Conservation (phyloP, 2,329 filamentous ascomycete species). For the Beauveria caledonica region DNA sequence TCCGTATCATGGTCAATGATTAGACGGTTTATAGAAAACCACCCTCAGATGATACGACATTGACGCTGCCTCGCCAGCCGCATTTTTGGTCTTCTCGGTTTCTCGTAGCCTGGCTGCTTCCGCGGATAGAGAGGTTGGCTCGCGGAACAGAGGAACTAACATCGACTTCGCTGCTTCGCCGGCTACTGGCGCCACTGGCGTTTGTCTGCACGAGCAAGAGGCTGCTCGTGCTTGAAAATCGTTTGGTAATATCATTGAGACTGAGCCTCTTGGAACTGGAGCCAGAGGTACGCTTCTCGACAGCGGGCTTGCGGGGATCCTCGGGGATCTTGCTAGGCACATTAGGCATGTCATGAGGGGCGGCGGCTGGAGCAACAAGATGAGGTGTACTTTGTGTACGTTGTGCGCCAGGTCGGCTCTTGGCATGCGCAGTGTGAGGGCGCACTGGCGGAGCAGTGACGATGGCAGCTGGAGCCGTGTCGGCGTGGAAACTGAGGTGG, state of each 20-base stretch:
- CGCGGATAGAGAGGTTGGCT: conserved; percentile 36
- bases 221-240: conserved; percentile 53
- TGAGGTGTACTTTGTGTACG: conserved; percentile 42
- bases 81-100: conserved; percentile 34
- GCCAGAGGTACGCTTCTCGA: conserved; percentile 43
- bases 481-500: conserved; percentile 25
- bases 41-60: conserved; percentile 44
- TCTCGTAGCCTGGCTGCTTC: conserved; percentile 22
- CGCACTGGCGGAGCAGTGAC: conserved; percentile 25
- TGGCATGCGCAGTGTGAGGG: conserved; percentile 47
- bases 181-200: conserved; percentile 39
- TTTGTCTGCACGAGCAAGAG: conserved; percentile 52
- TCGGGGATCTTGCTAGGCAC: conserved; percentile 26
- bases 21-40: conserved; percentile 39
- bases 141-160: conserved; percentile 27
- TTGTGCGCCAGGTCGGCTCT: conserved; percentile 36
- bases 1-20: neutral
- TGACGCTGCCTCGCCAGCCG: conserved; percentile 49
- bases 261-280: conserved; percentile 50
- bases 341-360: conserved; percentile 17
- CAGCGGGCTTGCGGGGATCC: conserved; percentile 20
- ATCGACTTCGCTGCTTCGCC: conserved; percentile 39
- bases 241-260: conserved; percentile 53
- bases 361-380: conserved; percentile 24
- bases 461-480: conserved; percentile 15